phyloP scores from a whole-genome alignment of 106 monocot genomes.

The Amphibolis antarctica region DNA sequence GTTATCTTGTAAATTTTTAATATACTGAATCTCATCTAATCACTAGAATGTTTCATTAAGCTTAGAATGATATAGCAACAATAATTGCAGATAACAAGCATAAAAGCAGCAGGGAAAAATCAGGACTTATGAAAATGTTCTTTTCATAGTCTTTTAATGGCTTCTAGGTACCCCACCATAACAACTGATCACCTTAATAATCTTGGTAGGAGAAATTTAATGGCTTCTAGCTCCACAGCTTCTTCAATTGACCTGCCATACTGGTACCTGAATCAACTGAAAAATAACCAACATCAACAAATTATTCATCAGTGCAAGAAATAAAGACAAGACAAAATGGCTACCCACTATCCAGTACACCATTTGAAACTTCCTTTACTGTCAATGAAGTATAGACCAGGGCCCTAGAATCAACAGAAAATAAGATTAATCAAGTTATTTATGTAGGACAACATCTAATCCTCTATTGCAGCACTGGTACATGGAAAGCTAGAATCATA shows the following conservation, averaged over 20 bases:
- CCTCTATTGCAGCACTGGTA: too few relatives aligned
- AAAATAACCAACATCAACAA: not conserved
- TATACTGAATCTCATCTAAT: too few relatives aligned
- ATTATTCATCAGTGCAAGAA: not conserved
- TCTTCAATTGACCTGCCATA: constrained; percentile 55
- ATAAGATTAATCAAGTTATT: not conserved
- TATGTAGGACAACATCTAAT: not conserved
- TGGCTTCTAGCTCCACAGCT: constrained; percentile 62
- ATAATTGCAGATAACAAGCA: too few relatives aligned
- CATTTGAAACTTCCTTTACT: constrained; percentile 68
- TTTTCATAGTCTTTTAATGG: too few relatives aligned
- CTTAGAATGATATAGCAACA: too few relatives aligned
- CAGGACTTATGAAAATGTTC: too few relatives aligned
- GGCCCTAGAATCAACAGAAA: constrained; percentile 26
- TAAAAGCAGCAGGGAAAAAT: too few relatives aligned
- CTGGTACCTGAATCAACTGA: constrained; percentile 29
- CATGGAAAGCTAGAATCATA: constrained; percentile 16
- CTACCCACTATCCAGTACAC: constrained; percentile 57
- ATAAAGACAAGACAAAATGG: not conserved
- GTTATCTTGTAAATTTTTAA: too few relatives aligned
- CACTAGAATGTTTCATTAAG: too few relatives aligned
- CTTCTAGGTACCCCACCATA: constrained; percentile 70
- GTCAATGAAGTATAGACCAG: constrained; percentile 65
- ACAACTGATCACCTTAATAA: constrained; percentile 59
- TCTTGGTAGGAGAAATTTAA: constrained; percentile 69